Percentiles rank a stretch among this genome's conserved stretches.
Evolutionary conservation across 345 rosid species (phyloP).

Genomic region (Dovyalis caffra): DNA sequence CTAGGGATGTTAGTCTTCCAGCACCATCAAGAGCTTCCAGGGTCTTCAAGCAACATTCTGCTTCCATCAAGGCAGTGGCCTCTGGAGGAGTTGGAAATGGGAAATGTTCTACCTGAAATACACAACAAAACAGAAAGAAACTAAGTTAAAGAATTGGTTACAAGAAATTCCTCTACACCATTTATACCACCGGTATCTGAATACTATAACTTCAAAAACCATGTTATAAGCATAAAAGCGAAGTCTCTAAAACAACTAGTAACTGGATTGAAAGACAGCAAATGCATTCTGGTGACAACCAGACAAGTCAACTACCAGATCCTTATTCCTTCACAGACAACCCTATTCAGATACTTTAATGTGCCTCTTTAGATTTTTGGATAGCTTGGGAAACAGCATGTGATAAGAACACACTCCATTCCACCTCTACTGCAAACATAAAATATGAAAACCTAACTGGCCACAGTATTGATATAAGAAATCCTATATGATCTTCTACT

Average conservation of each 20-base stretch:
- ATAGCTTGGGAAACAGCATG: background rate
- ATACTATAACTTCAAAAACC: background rate
- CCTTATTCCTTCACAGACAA: background rate
- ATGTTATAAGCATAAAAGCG: background rate
- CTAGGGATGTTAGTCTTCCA: constrained; percentile 66
- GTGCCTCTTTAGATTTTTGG: background rate
- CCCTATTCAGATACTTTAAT: background rate
- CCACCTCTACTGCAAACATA: background rate
- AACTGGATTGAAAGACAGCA: too few relatives aligned
- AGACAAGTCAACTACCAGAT: background rate
- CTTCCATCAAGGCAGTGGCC: constrained; percentile 56
- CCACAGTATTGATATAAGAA: background rate
- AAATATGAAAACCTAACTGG: background rate
- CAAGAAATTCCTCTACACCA: background rate
- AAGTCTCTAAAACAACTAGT: background rate
- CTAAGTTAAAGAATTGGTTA: background rate
- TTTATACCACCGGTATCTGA: background rate
- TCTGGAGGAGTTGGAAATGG: constrained; percentile 94
- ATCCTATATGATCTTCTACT: background rate
- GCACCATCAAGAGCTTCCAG: constrained; percentile 70
- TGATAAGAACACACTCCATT: background rate
- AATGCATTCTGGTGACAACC: too few relatives aligned
- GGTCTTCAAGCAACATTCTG: constrained; percentile 66
- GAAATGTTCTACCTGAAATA: constrained; percentile 69
- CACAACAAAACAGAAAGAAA: background rate